These are phyloP conservation scores for Dendrocalamus sinicus DNA, from an alignment of 176 grass and related monocot species.

Conservation along the genomic window DNA sequence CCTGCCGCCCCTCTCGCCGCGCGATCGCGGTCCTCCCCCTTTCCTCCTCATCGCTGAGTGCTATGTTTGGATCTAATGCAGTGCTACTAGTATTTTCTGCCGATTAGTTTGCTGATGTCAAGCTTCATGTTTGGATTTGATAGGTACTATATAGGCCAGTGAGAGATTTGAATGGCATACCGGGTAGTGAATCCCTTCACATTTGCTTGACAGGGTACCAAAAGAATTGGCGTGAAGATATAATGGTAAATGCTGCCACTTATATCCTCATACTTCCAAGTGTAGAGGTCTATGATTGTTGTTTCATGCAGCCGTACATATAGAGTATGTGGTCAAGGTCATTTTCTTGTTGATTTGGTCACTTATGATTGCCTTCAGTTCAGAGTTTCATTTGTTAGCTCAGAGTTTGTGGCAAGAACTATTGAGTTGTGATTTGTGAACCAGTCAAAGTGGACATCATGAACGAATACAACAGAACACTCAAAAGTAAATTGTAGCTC, in stretches of 20 bases:
- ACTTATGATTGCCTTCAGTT: not conserved
- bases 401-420: not conserved
- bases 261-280: not conserved
- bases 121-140: conserved; percentile 11
- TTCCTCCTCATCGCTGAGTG: too few relatives aligned
- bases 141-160: conserved; percentile 72
- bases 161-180: conserved; percentile 79
- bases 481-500: conserved; percentile 4
- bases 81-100: not conserved
- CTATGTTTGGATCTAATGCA: too few relatives aligned
- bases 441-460: not conserved
- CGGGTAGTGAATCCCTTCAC: conserved; percentile 60
- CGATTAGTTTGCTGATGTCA: conserved; percentile 5
- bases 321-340: not conserved
- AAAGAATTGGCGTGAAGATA: conserved; percentile 68
- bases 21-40: too few relatives aligned
- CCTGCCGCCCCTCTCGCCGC: too few relatives aligned
- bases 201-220: conserved; percentile 96
- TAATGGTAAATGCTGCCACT: conserved; percentile 64
- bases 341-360: too few relatives aligned
- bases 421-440: conserved; percentile 4
- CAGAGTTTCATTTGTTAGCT: too few relatives aligned
- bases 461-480: not conserved
- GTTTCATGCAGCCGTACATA: not conserved
- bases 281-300: not conserved